Percentiles rank a stretch among this genome's conserved stretches.
phyloP scores from a whole-genome alignment of 139 green algal species.

The Trebouxia sp. region DNA sequence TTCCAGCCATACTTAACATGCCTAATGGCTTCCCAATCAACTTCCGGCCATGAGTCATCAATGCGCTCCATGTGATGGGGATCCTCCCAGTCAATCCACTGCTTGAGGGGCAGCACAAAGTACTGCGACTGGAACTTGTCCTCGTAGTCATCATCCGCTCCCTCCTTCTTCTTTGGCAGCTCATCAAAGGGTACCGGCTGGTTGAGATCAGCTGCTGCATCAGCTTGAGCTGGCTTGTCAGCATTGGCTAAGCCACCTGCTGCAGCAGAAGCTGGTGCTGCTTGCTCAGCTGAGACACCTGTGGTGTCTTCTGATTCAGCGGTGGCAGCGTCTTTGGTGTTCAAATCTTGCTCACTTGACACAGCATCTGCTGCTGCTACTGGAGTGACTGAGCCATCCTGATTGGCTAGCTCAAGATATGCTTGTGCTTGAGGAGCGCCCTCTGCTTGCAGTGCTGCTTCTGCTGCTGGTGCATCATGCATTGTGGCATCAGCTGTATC shows the following conservation, averaged over 20 bases:
- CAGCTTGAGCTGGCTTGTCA: not conserved
- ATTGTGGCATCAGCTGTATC: too few relatives aligned
- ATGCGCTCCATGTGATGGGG: not conserved
- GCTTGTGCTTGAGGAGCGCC: too few relatives aligned
- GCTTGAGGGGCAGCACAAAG: not conserved
- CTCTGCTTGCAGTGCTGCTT: too few relatives aligned
- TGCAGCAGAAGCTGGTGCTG: too few relatives aligned
- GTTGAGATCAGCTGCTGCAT: not conserved
- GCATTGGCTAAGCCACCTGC: too few relatives aligned
- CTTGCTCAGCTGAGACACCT: not conserved
- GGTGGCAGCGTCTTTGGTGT: too few relatives aligned
- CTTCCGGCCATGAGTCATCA: not conserved
- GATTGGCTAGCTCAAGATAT: too few relatives aligned
- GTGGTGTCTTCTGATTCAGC: not conserved
- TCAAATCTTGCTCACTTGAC: too few relatives aligned
- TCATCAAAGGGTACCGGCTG: too few relatives aligned
- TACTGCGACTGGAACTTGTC: not conserved
- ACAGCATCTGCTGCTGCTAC: too few relatives aligned
- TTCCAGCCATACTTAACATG: constrained; percentile 22
- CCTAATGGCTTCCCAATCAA: constrained; percentile 10
- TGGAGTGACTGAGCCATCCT: too few relatives aligned
- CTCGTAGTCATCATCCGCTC: not conserved
- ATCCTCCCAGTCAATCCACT: constrained; percentile 17
- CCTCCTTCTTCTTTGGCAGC: not conserved
- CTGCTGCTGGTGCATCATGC: too few relatives aligned